These are phyloP conservation scores for Cryptococcus jaspeensis DNA, from an alignment of 1,284 basidiomycete genomes.

Conservation along the genomic window DNA sequence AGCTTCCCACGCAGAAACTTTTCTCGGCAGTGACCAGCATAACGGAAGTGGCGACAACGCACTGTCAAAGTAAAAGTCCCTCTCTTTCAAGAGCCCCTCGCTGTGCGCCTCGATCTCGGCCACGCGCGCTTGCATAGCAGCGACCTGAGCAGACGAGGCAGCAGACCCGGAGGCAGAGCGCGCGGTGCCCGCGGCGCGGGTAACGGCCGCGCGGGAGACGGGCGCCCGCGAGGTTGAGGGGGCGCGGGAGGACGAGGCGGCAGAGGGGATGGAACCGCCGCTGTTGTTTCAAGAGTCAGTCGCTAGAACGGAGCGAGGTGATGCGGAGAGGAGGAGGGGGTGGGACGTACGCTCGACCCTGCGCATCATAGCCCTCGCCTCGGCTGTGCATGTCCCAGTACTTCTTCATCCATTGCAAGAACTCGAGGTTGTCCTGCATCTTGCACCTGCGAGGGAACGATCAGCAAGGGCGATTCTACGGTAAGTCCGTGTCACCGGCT, in stretches of 20 bases:
- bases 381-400: conserved; percentile 93
- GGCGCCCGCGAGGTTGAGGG: conserved; percentile 17
- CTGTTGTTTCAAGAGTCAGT: conserved; percentile 3
- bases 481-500: neutral
- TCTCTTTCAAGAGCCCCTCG: conserved; percentile 88
- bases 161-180: conserved; percentile 14
- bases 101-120: conserved; percentile 78
- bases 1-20: neutral
- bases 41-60: conserved; percentile 52
- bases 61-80: conserved; percentile 98
- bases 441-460: conserved; percentile 62
- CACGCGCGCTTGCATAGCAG: conserved; percentile 71
- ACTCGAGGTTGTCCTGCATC: conserved; percentile 99
- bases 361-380: conserved; percentile 85
- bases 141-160: conserved; percentile 48
- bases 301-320: neutral
- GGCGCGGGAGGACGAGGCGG: conserved; percentile 12
- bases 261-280: conserved; percentile 14
- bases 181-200: conserved; percentile 12
- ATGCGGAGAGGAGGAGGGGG: neutral
- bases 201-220: conserved; percentile 2
- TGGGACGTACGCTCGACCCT: conserved; percentile 54
- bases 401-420: conserved; percentile 94
- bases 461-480: neutral
- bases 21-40: neutral